These are phyloP conservation scores for Globisporangium nunn DNA, from an alignment of 352 stramenopile species.

Conservation along the genomic window DNA sequence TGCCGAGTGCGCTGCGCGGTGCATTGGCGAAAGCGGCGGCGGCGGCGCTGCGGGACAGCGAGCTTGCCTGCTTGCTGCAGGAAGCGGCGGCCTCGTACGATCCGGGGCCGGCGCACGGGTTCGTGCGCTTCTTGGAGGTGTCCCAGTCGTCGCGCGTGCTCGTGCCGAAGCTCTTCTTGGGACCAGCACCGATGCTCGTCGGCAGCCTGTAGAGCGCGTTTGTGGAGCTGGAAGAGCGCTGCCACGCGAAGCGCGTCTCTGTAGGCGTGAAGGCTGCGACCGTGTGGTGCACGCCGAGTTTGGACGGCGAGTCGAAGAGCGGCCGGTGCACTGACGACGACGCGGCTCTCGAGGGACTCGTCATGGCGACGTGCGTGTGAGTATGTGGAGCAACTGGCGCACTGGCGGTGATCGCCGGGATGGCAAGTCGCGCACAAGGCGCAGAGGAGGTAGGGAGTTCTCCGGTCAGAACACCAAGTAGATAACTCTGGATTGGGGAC, in stretches of 20 bases:
- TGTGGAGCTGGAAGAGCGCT: slow-evolving; percentile 37
- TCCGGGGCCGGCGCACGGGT: slow-evolving; percentile 57
- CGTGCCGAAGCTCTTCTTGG: slow-evolving; percentile 73
- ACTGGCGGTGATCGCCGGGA: too few species aligned
- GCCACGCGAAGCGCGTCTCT: slow-evolving; percentile 70
- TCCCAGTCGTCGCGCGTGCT: slow-evolving; percentile 80
- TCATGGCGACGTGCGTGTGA: not conserved
- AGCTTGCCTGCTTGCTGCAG: slow-evolving; percentile 56
- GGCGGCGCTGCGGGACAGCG: slow-evolving; percentile 33
- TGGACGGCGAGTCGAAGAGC: slow-evolving; percentile 72
- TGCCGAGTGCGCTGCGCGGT: slow-evolving; percentile 27
- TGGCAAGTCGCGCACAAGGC: too few species aligned
- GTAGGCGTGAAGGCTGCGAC: slow-evolving; percentile 58
- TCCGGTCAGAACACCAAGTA: too few species aligned
- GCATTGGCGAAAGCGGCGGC: slow-evolving; percentile 66
- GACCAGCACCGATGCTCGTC: slow-evolving; percentile 37
- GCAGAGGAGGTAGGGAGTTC: too few species aligned
- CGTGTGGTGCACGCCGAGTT: slow-evolving; percentile 61
- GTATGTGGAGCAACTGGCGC: not conserved
- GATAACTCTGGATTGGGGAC: too few species aligned
- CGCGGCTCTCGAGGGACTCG: slow-evolving; percentile 15
- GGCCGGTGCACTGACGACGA: slow-evolving; percentile 25
- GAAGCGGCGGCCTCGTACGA: slow-evolving; percentile 57
- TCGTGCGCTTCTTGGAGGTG: slow-evolving; percentile 39
- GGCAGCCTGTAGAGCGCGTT: slow-evolving; percentile 73